These are phyloP conservation scores for Stemphylium beticola DNA, from an alignment of 2,329 filamentous ascomycete species.

Conservation along the genomic window DNA sequence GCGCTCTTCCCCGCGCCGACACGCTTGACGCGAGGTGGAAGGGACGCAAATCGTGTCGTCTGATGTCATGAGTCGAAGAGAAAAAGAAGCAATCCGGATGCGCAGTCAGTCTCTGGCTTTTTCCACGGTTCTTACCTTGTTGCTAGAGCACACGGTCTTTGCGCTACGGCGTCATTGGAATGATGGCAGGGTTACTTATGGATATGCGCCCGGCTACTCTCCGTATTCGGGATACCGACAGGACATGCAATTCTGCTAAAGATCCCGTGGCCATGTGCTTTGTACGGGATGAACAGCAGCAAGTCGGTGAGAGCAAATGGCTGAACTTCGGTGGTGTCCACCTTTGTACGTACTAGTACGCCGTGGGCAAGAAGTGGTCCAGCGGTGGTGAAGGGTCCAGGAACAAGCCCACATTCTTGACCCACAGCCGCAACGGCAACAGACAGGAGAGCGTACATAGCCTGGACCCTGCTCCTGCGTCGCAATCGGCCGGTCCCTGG, in stretches of 20 bases:
- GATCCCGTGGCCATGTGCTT: neutral
- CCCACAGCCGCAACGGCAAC: conserved; percentile 5
- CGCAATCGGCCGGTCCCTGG: conserved; percentile 4
- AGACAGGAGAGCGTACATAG: conserved; percentile 1
- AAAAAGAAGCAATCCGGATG: neutral
- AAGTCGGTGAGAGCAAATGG: neutral
- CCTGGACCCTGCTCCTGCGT: conserved; percentile 8
- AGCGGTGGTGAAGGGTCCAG: conserved; percentile 11
- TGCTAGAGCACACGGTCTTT: neutral
- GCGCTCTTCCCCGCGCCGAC: conserved; percentile 6
- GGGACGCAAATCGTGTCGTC: conserved; percentile 1
- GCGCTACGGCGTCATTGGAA: neutral
- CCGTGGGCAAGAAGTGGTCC: neutral
- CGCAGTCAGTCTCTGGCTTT: too few relatives aligned
- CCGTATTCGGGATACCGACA: too few relatives aligned
- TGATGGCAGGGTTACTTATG: neutral
- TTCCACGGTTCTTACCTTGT: neutral
- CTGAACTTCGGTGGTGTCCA: neutral
- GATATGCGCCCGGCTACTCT: too few relatives aligned
- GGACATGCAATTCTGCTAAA: neutral
- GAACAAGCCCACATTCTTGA: conserved; percentile 7
- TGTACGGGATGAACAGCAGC: neutral
- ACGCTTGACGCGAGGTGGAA: neutral
- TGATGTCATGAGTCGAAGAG: neutral
- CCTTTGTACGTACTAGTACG: conserved; percentile 1